Base-by-base conservation (phyloP, 768 basidiomycete genomes). In the Lactarius akahatsu region DNA sequence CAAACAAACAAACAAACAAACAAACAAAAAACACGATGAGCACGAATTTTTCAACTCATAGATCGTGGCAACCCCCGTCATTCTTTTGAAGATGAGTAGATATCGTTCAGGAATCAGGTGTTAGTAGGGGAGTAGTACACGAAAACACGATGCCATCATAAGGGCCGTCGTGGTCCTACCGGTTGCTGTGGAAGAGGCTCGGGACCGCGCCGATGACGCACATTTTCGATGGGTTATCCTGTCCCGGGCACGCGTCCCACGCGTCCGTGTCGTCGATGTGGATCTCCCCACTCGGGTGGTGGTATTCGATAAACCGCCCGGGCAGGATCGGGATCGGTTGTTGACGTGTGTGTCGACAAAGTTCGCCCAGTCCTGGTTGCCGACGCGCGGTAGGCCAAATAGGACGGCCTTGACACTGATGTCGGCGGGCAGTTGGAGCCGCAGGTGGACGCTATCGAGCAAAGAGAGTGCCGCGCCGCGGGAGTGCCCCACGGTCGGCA, bases 301-400 rank as follows among this genome's bases (percentile, higher is more conserved):
- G 68, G 74, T 81, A 88, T 59, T 82, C 83, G 66, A 86, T 71
- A 64, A 75, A 77, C 23, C 79, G 76, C 2, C 79, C 82, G 9
- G 86, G 86, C 9, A 88, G 78, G 65, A 84, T 86, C 28, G 88
- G 87, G 52, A 88, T 69, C 6, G 75, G 73, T 75, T 72, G 67
- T 74, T 76, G 64, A 78, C 70, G 57, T 72, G 75, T 61, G 61
- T 23, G 38, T 64, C 59, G 28, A 70, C 64, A n/a, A 61, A 66
- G 52, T 63, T 36, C 11, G 73, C 73, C 34, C 78, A 78, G 63
- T 70, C 76, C 67, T 80, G 78, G 64, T 80, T 74, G 1, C 78
- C 75, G 13, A 86, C 82, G 40, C 83, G 78, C 7, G 83, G 83
- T 32, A 78, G 79, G 1, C 80, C 82, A 67, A 76, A 84, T 0